phyloP scores from a whole-genome alignment of 345 rosid genomes.

The Populus ilicifolia region DNA sequence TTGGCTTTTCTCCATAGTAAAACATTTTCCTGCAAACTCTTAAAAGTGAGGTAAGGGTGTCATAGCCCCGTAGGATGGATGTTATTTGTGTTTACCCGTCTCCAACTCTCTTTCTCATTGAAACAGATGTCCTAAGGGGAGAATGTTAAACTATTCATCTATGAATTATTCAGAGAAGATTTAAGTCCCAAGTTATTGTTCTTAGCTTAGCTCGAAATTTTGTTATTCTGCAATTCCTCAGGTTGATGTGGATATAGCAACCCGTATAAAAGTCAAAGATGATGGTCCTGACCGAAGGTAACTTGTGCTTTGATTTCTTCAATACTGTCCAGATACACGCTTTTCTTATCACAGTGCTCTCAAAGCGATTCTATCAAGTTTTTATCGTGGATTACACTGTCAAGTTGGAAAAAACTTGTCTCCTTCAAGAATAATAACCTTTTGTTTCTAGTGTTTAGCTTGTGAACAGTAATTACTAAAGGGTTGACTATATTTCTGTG shows the following conservation, averaged over 20 bases:
- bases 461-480: not conserved
- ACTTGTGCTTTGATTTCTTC: constrained; percentile 16
- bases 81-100: not conserved
- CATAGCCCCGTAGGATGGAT: not conserved
- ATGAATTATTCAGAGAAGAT: constrained; percentile 8
- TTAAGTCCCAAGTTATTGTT: not conserved
- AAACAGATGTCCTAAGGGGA: not conserved
- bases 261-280: constrained; percentile 55
- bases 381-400: not conserved
- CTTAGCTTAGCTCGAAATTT: constrained; percentile 16
- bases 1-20: constrained; percentile 2
- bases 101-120: not conserved
- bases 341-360: not conserved
- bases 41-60: not conserved
- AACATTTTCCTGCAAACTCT: not conserved
- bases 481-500: not conserved
- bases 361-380: not conserved
- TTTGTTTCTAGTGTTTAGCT: not conserved
- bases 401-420: not conserved
- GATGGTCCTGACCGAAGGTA: constrained; percentile 88
- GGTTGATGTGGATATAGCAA: constrained; percentile 97
- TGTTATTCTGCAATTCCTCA: constrained; percentile 27
- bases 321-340: not conserved
- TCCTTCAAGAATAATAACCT: not conserved
- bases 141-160: not conserved